phyloP scores from a whole-genome alignment of 495 filamentous ascomycete genomes.

The Extremus antarcticus region DNA sequence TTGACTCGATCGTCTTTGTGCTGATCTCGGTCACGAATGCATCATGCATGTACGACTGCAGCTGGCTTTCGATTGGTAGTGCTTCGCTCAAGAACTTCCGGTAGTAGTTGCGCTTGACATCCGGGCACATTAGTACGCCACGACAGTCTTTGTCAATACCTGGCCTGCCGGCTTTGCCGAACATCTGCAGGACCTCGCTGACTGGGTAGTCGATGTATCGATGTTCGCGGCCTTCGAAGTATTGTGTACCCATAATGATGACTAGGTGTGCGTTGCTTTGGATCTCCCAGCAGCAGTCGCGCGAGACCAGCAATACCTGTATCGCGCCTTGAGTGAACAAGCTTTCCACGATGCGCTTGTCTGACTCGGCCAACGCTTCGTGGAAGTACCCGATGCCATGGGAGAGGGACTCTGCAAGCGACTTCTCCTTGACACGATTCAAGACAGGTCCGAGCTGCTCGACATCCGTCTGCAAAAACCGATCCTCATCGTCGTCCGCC shows the following conservation, averaged over 20 bases:
- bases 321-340: constrained; percentile 86
- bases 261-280: constrained; percentile 80
- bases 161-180: constrained; percentile 78
- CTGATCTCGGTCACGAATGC: constrained; percentile 95
- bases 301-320: constrained; percentile 83
- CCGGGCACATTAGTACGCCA: constrained; percentile 88
- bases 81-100: constrained; percentile 98
- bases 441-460: constrained; percentile 75
- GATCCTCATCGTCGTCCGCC: constrained; percentile 84
- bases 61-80: constrained; percentile 85
- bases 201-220: constrained; percentile 95
- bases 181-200: constrained; percentile 98
- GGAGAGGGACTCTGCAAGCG: constrained; percentile 79
- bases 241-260: constrained; percentile 97
- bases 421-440: constrained; percentile 68
- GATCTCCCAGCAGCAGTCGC: constrained; percentile 95
- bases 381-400: constrained; percentile 98
- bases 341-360: constrained; percentile 88
- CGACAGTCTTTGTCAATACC: constrained; percentile 69
- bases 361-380: constrained; percentile 74
- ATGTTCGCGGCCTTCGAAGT: constrained; percentile 93
- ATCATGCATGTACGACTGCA: constrained; percentile 84
- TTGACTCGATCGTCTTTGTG: constrained; percentile 83
- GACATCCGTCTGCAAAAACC: constrained; percentile 72
- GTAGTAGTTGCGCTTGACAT: constrained; percentile 92